Percentiles rank a stretch among this genome's conserved stretches.
phyloP scores from a whole-genome alignment of 1,139 yeast genomes.

The Suhomyces panamericanus region DNA sequence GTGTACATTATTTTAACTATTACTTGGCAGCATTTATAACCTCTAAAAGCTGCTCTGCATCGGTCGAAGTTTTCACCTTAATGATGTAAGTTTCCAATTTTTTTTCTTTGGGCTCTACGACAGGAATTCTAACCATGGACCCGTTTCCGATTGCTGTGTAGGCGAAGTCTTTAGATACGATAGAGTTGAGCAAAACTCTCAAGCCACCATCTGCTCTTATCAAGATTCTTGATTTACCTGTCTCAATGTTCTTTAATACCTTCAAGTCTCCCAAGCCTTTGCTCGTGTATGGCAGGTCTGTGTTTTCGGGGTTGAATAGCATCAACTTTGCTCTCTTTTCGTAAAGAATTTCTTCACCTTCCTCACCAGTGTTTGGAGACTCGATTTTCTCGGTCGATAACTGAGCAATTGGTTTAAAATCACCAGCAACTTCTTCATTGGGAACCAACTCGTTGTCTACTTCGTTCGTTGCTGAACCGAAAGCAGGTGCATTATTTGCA shows the following conservation, averaged over 20 bases:
- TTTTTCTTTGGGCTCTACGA: conserved; percentile 43
- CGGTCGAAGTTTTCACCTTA: conserved; percentile 66
- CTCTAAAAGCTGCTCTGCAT: conserved; percentile 62
- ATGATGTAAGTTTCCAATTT: conserved; percentile 59
- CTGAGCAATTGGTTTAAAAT: conserved; percentile 49
- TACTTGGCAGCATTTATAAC: conserved; percentile 45
- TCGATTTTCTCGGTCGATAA: conserved; percentile 47
- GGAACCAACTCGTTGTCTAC: conserved; percentile 33
- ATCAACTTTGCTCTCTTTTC: conserved; percentile 74
- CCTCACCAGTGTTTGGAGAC: conserved; percentile 72
- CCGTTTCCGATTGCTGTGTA: conserved; percentile 62
- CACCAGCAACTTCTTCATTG: conserved; percentile 43
- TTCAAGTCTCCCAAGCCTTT: conserved; percentile 85
- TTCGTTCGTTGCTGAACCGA: conserved; percentile 8
- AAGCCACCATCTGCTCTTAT: conserved; percentile 89
- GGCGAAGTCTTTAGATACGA: conserved; percentile 51
- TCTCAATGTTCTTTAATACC: conserved; percentile 58
- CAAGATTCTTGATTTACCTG: conserved; percentile 65
- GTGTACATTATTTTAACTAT: conserved; percentile 6
- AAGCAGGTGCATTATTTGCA: not conserved
- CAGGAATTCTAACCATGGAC: conserved; percentile 58
- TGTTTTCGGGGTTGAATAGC: conserved; percentile 54
- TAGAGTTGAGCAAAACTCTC: conserved; percentile 71
- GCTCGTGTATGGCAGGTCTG: conserved; percentile 51
- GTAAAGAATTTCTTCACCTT: conserved; percentile 65